phyloP scores from a whole-genome alignment of 1,284 basidiomycete species.

The Somion occarium region DNA sequence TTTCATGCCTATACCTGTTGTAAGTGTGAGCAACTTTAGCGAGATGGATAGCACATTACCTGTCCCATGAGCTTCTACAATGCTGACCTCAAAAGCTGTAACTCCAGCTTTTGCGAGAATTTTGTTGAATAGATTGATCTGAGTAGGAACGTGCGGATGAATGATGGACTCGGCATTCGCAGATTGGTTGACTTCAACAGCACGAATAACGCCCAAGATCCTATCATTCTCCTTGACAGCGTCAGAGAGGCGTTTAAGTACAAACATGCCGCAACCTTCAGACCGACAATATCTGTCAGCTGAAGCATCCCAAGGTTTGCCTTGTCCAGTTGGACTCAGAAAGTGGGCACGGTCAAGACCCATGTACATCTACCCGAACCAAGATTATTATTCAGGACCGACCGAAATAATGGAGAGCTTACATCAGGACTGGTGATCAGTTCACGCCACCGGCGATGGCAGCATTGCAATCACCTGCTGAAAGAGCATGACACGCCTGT shows the following conservation, averaged over 20 bases:
- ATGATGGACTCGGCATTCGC: conserved; percentile 63
- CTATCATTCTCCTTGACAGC: conserved; percentile 60
- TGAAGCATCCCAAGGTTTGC: conserved; percentile 64
- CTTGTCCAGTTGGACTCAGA: conserved; percentile 60
- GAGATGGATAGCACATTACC: conserved; percentile 20
- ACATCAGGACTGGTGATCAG: conserved; percentile 68
- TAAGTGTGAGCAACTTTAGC: too few relatives aligned
- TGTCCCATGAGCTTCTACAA: conserved; percentile 71
- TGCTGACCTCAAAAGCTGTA: conserved; percentile 42
- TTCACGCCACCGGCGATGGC: conserved; percentile 75
- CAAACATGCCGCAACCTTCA: conserved; percentile 70
- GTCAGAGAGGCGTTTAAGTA: conserved; percentile 65
- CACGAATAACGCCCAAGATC: conserved; percentile 64
- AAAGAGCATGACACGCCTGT: conserved; percentile 60
- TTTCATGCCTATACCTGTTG: conserved; percentile 45
- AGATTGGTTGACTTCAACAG: conserved; percentile 66
- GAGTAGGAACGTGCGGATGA: conserved; percentile 61
- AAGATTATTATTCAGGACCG: too few relatives aligned
- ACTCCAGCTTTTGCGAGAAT: conserved; percentile 45
- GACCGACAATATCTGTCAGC: conserved; percentile 70
- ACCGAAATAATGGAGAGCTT: conserved; percentile 26
- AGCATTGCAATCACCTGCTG: conserved; percentile 57
- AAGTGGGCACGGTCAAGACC: conserved; percentile 69
- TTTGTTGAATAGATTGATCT: conserved; percentile 45
- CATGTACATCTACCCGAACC: conserved; percentile 60